Base-by-base conservation (phyloP, 2,329 filamentous ascomycete genomes). In the Zasmidium cellare region DNA sequence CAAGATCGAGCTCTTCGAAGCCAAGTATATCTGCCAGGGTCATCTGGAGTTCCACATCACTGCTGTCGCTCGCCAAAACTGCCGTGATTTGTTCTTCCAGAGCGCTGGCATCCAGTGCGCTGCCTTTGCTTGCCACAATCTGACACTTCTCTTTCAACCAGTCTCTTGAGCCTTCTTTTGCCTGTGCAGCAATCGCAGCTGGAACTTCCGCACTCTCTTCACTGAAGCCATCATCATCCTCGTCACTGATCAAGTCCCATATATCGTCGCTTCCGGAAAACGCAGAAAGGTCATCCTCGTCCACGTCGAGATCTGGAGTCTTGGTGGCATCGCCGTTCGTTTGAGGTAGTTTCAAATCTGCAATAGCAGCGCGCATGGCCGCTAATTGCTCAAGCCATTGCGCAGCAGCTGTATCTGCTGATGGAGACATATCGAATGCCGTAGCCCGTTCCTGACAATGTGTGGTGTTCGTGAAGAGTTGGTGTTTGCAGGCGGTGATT, bases 1-100 rank as follows among this genome's bases (percentile, higher is more conserved):
- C 88, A 67, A 99, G 87, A 64, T 99, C 93, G 18, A 99, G 80
- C 69, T 97, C 91, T 67, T 94, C 92, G 68, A 93, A 97, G 0
- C 96, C 94, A 59, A 99, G 81, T 46, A 97, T 84, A 67, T 99
- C 94, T 0, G 90, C 91, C 35, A 99, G 81, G 44, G 88, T 86
- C 70, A 92, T 92, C 73, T 97, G 93, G n/a, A 97, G 79, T 74
- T 96, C 91, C 57, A 96, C 90, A 57, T 96, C 89, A 54, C 77
- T 78, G 67, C 80, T 84, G 65, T 86, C 82, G 3, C 91, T 90
- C 7, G 82, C 82, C 35, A 99, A 75, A 2, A 93, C 81, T 3
- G 90, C 88, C 41, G 86, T 76, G 35, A 97, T 84, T 72, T 97
- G 92, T 55, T 88, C 84, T 62, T 89, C 82, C 44, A 97, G 82